Evolutionary conservation across 495 filamentous ascomycete species (phyloP), one percentile per base, ranked within the genome.

Genomic region (Penicillium cosmopolitanum): DNA sequence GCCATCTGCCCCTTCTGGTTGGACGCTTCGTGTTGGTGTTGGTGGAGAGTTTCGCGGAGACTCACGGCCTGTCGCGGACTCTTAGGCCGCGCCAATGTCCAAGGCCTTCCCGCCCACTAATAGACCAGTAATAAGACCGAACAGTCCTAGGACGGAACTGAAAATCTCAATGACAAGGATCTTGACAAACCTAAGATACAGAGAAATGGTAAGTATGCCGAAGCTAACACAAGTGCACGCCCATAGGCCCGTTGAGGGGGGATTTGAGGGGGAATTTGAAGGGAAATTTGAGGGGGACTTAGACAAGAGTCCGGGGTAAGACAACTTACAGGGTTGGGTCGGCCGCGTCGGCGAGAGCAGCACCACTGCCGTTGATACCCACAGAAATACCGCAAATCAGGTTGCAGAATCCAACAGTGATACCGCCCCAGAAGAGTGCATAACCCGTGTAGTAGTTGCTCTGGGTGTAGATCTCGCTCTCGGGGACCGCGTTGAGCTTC

Each of bases 161-260:
- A 99, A 99, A 73, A 99, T 99, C 77, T 99, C 96, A 66, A 99
- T 93, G 63, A 99, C 93, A 42, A 99, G 87, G 66, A 98, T 96
- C 80, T 96, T 97, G 75, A 99, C 93, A 77, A 99, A 99, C 51
- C 93, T 97, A 57, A 62, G 48, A 56, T 57, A 13, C 19, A n/a
- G 38, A 42, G 19, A 48, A 40, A 46, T 50, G 21, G 60, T 62
- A 38, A 60, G 64, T 44, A 21, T 21, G 15, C 40, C 16, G 46
- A 56, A 28, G 28, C 52, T 40, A 55, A 23, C 15, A 59, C 43
- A 25, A 31, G 28, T 31, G 28, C 28, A 31, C 28, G 28, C 28
- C 28, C 28, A 31, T 3, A 31, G 28, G 28, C 28, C 28, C 28
- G 28, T 31, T 9, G 28, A 31, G 36, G 5, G 36, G 36, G 36